Conservation (phyloP, 176 grass and related monocot genomes). For the Triticum monococcum region DNA sequence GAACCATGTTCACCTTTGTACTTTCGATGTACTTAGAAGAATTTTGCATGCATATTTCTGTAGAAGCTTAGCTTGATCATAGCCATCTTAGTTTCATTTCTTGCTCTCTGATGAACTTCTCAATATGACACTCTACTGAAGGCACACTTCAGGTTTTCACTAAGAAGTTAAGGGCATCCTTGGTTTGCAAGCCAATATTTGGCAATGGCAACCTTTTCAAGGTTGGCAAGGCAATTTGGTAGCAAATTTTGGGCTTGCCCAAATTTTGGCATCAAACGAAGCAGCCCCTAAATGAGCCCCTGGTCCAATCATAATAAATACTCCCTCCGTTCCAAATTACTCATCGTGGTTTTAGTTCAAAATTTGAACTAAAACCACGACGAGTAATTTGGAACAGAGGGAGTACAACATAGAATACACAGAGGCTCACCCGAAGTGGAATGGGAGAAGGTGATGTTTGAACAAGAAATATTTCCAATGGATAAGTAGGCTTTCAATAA, state of each 20-base stretch:
- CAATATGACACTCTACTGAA: neutral
- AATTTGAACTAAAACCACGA: no score
- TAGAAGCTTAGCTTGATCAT: neutral
- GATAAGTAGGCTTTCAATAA: neutral
- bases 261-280: neutral
- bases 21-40: neutral
- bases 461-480: constrained; percentile 1
- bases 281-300: neutral
- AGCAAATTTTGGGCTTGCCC: neutral
- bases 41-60: neutral
- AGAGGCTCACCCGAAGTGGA: neutral
- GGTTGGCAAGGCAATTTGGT: neutral
- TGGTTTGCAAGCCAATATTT: constrained; percentile 7
- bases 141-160: neutral
- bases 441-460: neutral
- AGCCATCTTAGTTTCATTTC: neutral
- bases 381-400: no score
- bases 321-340: no score
- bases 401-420: neutral
- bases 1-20: no score
- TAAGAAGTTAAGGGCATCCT: neutral
- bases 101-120: neutral
- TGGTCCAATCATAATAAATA: neutral
- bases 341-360: no score
- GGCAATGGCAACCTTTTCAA: neutral